Base-by-base conservation (phyloP, 805 yeast genomes). In the Starmerella apicola region DNA sequence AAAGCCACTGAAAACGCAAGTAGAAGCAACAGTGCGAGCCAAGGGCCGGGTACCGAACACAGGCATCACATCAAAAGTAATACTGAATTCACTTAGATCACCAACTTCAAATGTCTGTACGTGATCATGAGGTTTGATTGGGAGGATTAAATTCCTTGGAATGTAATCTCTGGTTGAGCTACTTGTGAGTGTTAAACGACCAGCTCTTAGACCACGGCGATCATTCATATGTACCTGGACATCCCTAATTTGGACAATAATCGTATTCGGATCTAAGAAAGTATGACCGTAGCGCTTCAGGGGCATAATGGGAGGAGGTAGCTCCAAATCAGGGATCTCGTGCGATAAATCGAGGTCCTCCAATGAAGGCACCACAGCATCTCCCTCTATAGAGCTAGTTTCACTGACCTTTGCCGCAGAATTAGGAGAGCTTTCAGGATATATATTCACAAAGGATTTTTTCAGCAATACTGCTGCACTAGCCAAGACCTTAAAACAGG, bases 231-330 rank as follows among this genome's bases (percentile, higher is more conserved):
- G 64, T 36, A 75, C 64, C 30, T 72, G 67, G 13, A 51, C 48
- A 28, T 46, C 37, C 2, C 72, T 69, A 32, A 91, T 62, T 55
- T 86, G 94, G 23, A 91, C 69, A 46, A 85, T 75, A 4, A 83
- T 83, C 58, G 83, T 84, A 56, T 81, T 82, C 12, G 55, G 50
- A 55, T 91, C 97, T 53, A 91, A 63, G 64, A 85, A 91, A 58
- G 84, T 91, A 60, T 91, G 98, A 13, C 98, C 98, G 56, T 91
- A 91, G 52, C 94, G 74, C 52, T 95, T 70, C 39, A 91, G 64
- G 0, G 98, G 98, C 37, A 91, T 75, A 39, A 91, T 83, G 3
- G 98, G 98, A 1, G 98, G 98, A 0, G 98, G 98, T 42, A 91
- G 66, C 18, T 85, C 74, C 36, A 91, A 69, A 52, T 84, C 95